phyloP scores from a whole-genome alignment of 352 stramenopile genomes.

The Globisporangium paddicum region DNA sequence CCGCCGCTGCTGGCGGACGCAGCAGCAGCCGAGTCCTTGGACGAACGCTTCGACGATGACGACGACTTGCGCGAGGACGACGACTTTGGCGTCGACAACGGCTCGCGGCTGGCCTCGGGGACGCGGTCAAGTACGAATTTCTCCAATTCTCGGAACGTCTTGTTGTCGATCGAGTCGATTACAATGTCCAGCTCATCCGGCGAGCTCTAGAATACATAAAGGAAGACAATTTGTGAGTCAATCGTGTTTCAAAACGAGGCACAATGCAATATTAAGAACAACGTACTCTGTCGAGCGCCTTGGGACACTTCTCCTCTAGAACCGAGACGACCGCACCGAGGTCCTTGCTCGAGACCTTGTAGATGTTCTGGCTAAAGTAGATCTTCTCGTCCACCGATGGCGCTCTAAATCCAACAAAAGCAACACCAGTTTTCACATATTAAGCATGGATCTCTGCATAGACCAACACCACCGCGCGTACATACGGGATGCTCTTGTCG shows the following conservation, averaged over 20 bases:
- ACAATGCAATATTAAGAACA: too few species aligned
- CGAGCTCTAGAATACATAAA: slow-evolving; percentile 38
- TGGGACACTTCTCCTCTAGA: slow-evolving; percentile 82
- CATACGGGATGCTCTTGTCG: slow-evolving; percentile 71
- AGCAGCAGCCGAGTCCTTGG: slow-evolving; percentile 17
- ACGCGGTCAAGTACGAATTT: slow-evolving; percentile 77
- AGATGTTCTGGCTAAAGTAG: slow-evolving; percentile 87
- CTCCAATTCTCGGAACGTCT: slow-evolving; percentile 85
- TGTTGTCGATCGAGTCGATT: slow-evolving; percentile 83
- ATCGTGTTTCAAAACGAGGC: too few species aligned
- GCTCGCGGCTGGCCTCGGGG: slow-evolving; percentile 57
- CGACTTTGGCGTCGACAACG: slow-evolving; percentile 57
- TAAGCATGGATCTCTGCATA: slow-evolving; percentile 1
- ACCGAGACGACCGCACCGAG: slow-evolving; percentile 72
- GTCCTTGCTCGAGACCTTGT: slow-evolving; percentile 77
- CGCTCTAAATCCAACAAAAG: slow-evolving; percentile 37
- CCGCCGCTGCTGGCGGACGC: neutral
- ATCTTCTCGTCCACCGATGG: slow-evolving; percentile 81
- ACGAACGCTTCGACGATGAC: slow-evolving; percentile 23
- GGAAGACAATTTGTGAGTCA: neutral
- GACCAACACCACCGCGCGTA: neutral
- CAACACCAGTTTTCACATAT: neutral
- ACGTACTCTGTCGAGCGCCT: slow-evolving; percentile 57
- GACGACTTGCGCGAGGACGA: slow-evolving; percentile 40
- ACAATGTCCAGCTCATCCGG: slow-evolving; percentile 87